Evolutionary conservation across 2,329 filamentous ascomycete species (phyloP).

Genomic region (Colletotrichum spaethianum): DNA sequence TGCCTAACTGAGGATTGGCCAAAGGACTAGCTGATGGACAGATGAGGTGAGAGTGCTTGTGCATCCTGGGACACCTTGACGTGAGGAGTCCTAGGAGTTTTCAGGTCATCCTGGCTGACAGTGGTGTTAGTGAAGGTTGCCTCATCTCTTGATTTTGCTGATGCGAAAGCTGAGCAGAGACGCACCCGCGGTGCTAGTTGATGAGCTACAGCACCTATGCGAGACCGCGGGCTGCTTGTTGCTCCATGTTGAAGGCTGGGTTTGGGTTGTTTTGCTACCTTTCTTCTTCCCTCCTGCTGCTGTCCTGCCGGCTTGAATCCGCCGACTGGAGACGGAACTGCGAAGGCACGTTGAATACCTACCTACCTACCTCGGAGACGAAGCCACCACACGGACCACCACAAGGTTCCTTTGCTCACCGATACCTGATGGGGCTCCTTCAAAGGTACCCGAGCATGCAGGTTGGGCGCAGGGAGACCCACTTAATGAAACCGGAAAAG

Average conservation of each 20-base stretch:
- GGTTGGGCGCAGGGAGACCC: neutral
- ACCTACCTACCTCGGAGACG: neutral
- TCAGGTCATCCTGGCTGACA: neutral
- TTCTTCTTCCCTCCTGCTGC: too few species aligned
- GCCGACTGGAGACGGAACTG: neutral
- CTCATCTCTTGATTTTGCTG: neutral
- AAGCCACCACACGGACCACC: neutral
- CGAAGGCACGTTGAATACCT: too few species aligned
- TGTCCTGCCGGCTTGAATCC: too few species aligned
- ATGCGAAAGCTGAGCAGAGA: neutral
- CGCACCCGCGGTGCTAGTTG: too few species aligned
- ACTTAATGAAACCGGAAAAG: neutral
- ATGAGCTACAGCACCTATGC: neutral
- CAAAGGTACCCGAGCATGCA: neutral
- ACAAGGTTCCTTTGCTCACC: neutral
- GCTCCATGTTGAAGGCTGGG: too few species aligned
- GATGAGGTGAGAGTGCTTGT: neutral
- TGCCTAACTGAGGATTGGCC: neutral
- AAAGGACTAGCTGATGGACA: too few species aligned
- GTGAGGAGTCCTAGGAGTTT: neutral
- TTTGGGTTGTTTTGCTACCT: too few species aligned
- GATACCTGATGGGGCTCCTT: constrained; percentile 9
- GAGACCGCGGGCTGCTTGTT: too few species aligned
- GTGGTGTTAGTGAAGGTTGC: neutral
- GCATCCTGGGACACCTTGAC: neutral